A percentile compares a stretch with the other conserved stretches of the same genome.
phyloP scores from a whole-genome alignment of 768 basidiomycete genomes.

The Pulveroboletus sp. region DNA sequence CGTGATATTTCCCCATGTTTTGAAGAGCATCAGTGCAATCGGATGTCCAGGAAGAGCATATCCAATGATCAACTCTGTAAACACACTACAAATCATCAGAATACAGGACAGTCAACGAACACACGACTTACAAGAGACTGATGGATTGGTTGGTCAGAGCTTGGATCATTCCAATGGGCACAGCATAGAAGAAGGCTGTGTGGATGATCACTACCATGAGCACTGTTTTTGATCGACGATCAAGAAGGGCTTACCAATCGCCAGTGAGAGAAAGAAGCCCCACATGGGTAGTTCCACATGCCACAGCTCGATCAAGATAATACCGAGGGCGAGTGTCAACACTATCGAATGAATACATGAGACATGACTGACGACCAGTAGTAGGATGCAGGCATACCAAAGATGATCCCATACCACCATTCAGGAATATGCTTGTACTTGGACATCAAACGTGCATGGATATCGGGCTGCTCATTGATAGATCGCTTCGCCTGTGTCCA shows the following conservation, averaged over 20 bases:
- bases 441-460: slow-evolving; percentile 62
- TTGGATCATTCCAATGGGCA: slow-evolving; percentile 77
- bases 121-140: too few species aligned
- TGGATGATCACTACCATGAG: too few species aligned
- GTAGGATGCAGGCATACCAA: too few species aligned
- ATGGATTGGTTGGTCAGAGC: slow-evolving; percentile 81
- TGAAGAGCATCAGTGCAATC: slow-evolving; percentile 78
- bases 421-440: slow-evolving; percentile 57
- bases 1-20: slow-evolving; percentile 67
- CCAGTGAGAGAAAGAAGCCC: slow-evolving; percentile 41
- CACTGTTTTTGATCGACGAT: too few species aligned
- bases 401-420: slow-evolving; percentile 57
- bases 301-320: slow-evolving; percentile 62
- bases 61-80: slow-evolving; percentile 73
- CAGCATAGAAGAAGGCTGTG: slow-evolving; percentile 63
- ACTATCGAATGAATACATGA: too few species aligned
- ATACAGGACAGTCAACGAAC: too few species aligned
- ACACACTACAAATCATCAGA: too few species aligned
- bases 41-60: slow-evolving; percentile 56
- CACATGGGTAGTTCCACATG: slow-evolving; percentile 47
- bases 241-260: too few species aligned
- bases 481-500: slow-evolving; percentile 48
- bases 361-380: too few species aligned
- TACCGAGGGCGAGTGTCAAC: slow-evolving; percentile 57
- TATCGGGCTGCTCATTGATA: slow-evolving; percentile 54